A percentile compares a stretch with the other conserved stretches of the same genome.
Evolutionary conservation across 441 rosid species (phyloP).

Genomic region (Eruca vesicaria): DNA sequence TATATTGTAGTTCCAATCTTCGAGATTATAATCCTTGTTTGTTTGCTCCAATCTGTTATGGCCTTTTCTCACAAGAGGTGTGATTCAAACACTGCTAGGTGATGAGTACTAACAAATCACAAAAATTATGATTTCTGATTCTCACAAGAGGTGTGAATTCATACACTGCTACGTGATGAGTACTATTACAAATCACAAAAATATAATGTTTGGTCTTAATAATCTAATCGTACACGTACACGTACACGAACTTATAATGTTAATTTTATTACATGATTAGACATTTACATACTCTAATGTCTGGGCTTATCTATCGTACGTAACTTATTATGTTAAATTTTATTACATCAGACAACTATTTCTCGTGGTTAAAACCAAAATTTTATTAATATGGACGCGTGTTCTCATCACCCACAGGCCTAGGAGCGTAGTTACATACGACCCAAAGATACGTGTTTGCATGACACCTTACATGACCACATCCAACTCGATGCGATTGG

Average conservation of each 20-base stretch:
- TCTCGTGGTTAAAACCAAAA: background rate
- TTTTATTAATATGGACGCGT: constrained; percentile 30
- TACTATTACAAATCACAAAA: background rate
- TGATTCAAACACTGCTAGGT: too few species aligned
- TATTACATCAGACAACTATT: background rate
- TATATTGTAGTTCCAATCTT: too few species aligned
- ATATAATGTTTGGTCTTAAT: background rate
- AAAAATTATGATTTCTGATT: too few species aligned
- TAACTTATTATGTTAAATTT: background rate
- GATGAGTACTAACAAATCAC: too few species aligned
- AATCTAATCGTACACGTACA: background rate
- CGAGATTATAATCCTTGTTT: too few species aligned
- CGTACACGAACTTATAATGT: background rate
- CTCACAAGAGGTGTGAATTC: background rate
- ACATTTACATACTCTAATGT: background rate
- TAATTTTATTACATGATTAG: background rate
- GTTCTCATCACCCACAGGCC: constrained; percentile 35
- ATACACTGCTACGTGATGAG: background rate
- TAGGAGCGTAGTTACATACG: constrained; percentile 48
- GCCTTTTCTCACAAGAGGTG: too few species aligned
- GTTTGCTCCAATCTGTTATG: too few species aligned
- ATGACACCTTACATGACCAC: constrained; percentile 51
- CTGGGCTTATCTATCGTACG: background rate
- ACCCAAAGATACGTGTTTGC: constrained; percentile 41
- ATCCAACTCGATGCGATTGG: constrained; percentile 48